Evolutionary conservation across 2,329 filamentous ascomycete species (phyloP).

Genomic region (Sphaerostilbella broomeana): DNA sequence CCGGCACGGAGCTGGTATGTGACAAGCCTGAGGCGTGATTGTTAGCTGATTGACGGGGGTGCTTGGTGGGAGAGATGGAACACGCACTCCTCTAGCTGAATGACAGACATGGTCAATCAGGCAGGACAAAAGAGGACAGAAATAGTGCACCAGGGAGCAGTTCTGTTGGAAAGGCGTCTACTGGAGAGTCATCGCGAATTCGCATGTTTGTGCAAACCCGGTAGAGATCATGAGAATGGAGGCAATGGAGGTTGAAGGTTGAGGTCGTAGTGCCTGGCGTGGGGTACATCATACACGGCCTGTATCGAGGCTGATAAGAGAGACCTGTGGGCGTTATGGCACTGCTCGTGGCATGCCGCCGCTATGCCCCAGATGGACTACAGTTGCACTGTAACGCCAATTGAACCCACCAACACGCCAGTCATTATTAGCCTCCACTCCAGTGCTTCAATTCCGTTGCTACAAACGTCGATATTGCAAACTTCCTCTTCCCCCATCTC

Average conservation of each 20-base stretch:
- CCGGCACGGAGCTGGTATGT: slow-evolving; percentile 75
- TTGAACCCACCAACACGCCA: slow-evolving; percentile 1
- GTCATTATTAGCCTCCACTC: too few species aligned
- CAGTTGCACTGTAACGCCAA: too few species aligned
- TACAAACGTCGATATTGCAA: too few species aligned
- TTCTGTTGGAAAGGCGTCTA: slow-evolving; percentile 10
- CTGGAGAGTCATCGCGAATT: slow-evolving; percentile 8
- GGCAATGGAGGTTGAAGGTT: neutral
- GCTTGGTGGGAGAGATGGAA: neutral
- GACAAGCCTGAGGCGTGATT: slow-evolving; percentile 53
- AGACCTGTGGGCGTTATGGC: too few species aligned
- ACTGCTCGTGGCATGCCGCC: too few species aligned
- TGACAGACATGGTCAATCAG: slow-evolving; percentile 29
- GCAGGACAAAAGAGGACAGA: slow-evolving; percentile 4
- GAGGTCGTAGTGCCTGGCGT: slow-evolving; percentile 6
- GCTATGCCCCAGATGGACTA: too few species aligned
- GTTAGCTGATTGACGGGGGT: slow-evolving; percentile 16
- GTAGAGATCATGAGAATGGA: neutral
- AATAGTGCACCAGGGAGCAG: slow-evolving; percentile 1
- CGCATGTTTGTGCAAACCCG: slow-evolving; percentile 10
- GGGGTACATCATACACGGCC: neutral
- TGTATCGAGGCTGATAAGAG: too few species aligned
- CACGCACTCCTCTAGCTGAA: slow-evolving; percentile 34
- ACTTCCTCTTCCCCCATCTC: too few species aligned
- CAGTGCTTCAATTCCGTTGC: too few species aligned